phyloP scores from a whole-genome alignment of 345 rosid species.

The Nasturtium officinale region DNA sequence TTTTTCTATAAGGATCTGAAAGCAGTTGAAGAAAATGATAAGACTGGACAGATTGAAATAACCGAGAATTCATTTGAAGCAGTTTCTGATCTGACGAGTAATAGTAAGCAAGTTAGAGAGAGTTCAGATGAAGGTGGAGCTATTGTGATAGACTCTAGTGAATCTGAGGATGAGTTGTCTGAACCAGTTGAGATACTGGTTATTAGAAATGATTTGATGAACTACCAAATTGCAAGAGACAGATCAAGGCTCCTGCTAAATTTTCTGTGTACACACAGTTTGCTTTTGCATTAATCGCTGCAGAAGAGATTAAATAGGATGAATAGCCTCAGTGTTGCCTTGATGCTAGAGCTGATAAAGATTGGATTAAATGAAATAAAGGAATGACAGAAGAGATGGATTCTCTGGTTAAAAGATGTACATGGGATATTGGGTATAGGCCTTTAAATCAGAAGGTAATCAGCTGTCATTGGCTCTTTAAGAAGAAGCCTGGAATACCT shows the following conservation, averaged over 20 bases:
- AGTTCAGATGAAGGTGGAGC: no score
- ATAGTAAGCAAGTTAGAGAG: no score
- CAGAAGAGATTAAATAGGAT: background rate
- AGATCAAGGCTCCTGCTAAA: fast-evolving
- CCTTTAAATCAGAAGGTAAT: background rate
- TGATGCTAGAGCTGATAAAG: background rate
- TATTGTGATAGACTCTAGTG: no score
- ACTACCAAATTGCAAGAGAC: no score
- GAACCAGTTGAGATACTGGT: background rate
- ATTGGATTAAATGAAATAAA: background rate
- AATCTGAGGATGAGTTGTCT: no score
- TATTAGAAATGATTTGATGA: background rate
- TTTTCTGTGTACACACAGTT: background rate
- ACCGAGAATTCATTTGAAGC: fast-evolving
- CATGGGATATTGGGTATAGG: background rate
- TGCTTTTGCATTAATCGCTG: background rate
- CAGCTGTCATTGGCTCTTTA: background rate
- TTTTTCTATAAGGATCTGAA: background rate
- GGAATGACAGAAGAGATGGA: background rate
- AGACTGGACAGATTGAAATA: no score
- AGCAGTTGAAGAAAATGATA: no score
- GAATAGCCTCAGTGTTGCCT: background rate
- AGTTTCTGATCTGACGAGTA: no score
- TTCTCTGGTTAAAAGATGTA: background rate
- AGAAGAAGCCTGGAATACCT: background rate